These are phyloP conservation scores for Claviceps monticola DNA, from an alignment of 2,329 filamentous ascomycete species.

Conservation along the genomic window DNA sequence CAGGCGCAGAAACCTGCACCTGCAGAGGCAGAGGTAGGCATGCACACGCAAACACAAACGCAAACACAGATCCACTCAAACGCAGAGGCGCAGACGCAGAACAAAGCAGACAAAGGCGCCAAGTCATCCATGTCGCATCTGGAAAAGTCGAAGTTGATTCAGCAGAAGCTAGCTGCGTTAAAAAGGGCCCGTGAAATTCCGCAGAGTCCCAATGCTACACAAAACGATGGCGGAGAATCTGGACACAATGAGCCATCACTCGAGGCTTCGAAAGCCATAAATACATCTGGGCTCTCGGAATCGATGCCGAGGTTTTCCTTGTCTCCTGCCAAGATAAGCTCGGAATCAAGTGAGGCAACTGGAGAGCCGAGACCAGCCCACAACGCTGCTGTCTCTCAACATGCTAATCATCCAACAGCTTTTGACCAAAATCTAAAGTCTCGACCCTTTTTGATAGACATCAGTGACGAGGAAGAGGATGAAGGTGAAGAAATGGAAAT, in stretches of 20 bases:
- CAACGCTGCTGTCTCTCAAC: conserved; percentile 49
- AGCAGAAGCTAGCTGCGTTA: conserved; percentile 66
- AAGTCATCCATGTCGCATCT: conserved; percentile 27
- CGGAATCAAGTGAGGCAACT: conserved; percentile 7
- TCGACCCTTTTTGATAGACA: conserved; percentile 63
- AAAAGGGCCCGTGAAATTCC: conserved; percentile 40
- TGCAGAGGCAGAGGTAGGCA: not conserved
- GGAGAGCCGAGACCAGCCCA: conserved; percentile 43
- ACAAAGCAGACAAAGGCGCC: conserved; percentile 12
- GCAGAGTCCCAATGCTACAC: not conserved
- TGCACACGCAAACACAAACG: too few species aligned
- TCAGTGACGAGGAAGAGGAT: conserved; percentile 60
- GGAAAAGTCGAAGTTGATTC: conserved; percentile 59
- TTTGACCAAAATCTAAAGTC: conserved; percentile 46
- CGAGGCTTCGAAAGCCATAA: not conserved
- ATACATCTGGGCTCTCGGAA: not conserved
- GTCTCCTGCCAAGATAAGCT: conserved; percentile 12
- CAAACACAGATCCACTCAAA: not conserved
- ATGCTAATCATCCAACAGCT: conserved; percentile 1
- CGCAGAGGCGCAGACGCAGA: not conserved
- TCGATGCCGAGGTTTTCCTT: conserved; percentile 24
- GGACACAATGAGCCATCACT: not conserved
- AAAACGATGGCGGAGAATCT: conserved; percentile 1
- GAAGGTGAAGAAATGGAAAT: conserved; percentile 49
- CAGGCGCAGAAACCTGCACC: not conserved